These are phyloP conservation scores for Malassezia globosa DNA, from an alignment of 1,284 basidiomycete species.

Conservation along the genomic window DNA sequence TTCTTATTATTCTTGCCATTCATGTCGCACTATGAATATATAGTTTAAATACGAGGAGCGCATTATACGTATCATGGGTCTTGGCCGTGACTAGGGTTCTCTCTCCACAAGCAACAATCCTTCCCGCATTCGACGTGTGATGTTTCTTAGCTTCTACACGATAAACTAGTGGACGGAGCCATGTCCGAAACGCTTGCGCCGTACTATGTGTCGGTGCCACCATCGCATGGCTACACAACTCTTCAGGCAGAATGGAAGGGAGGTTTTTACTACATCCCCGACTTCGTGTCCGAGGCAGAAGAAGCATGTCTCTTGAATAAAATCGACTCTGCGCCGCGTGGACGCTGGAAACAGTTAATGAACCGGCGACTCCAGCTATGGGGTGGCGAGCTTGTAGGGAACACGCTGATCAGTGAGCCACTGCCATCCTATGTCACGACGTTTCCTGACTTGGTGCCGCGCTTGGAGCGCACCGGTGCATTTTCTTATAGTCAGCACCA, in stretches of 20 bases:
- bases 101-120: no score
- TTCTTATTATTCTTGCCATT: no score
- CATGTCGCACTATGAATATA: no score
- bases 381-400: constrained; percentile 58
- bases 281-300: constrained; percentile 66
- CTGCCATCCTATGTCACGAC: constrained; percentile 58
- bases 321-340: constrained; percentile 65
- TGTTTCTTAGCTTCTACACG: not conserved
- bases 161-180: not conserved
- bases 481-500: constrained; percentile 58
- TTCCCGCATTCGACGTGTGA: no score
- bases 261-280: constrained; percentile 53
- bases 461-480: constrained; percentile 55
- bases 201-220: not conserved
- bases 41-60: no score
- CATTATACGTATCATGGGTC: no score
- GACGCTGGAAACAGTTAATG: constrained; percentile 70
- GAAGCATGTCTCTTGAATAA: constrained; percentile 66
- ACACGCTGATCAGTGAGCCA: constrained; percentile 55
- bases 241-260: not conserved
- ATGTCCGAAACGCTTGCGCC: not conserved
- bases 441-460: constrained; percentile 60
- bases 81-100: no score
- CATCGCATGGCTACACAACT: not conserved
- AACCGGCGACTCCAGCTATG: constrained; percentile 57